Evolutionary conservation across 805 yeast genomes (phyloP), one percentile per base, ranked within the genome.

Genomic region (Zygosaccharomyces lentus): DNA sequence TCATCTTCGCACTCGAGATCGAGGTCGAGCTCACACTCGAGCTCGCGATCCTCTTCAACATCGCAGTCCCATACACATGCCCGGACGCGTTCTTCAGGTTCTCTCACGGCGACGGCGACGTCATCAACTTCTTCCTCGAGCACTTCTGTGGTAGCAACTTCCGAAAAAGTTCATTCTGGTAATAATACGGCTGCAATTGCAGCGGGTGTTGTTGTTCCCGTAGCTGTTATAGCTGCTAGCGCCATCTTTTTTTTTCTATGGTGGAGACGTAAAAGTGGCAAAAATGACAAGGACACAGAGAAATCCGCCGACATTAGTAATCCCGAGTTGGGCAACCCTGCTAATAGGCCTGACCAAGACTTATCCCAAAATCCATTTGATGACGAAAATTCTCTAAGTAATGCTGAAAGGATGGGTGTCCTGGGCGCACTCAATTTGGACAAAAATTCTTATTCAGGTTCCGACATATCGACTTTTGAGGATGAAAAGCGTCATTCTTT

Each of bases 121-220:
- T 37, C 67, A 3, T 34, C 71, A n/a, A 24, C 67, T 4, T 37
- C 66, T 3, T 36, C 65, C 9, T 43, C 61, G 9, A 38, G 63
- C 15, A 48, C 71, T 1, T 34, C 73, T 7, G 34, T 69, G 4
- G 37, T 71, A 13, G 21, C 63, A 2, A 37, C 67, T 9, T 17
- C 68, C 43, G 56, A 54, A n/a, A 56, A 55, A 6, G 27, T 10
- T 10, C 41, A 27, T 27, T 67, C 43, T 0, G 46, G 44, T 16
- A 72, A 70, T 43, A 82, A 77, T 53, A 76, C 77, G 2, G 70
- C 87, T n/a, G 96, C 96, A 0, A 85, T 91, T 59, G 96, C 90
- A 1, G 75, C 90, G 49, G 97, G 96, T 45, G 90, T 86, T n/a
- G 87, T 84, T 1, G 74, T 93, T 38, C 96, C 96, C 1, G 67